These are phyloP conservation scores for Chimonanthus salicifolius DNA, from an alignment of 164 flowering plant genomes.

Conservation along the genomic window DNA sequence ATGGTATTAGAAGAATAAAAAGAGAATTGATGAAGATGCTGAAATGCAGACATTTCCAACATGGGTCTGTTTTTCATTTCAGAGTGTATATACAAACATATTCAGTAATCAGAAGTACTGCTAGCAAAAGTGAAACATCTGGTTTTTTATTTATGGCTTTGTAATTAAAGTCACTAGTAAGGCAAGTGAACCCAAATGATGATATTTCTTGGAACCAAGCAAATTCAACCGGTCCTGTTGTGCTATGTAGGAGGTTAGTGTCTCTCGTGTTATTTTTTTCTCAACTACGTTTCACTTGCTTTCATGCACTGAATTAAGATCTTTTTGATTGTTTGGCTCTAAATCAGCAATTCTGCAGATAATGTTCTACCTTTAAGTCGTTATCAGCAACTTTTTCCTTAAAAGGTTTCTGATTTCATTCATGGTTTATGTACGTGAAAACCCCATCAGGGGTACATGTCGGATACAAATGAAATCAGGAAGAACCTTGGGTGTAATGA, in stretches of 20 bases:
- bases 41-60: too few relatives aligned
- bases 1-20: too few relatives aligned
- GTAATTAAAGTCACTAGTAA: not conserved
- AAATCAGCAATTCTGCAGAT: not conserved
- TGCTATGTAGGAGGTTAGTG: constrained; percentile 15
- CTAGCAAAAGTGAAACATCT: not conserved
- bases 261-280: not conserved
- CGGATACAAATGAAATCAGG: constrained; percentile 3
- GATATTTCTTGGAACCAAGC: not conserved
- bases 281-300: not conserved
- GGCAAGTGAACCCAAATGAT: not conserved
- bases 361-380: not conserved
- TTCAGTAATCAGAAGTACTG: not conserved
- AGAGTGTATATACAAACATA: too few relatives aligned
- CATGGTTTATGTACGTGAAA: not conserved
- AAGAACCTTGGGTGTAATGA: not conserved
- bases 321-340: not conserved
- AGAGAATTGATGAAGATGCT: too few relatives aligned
- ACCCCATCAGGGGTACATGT: not conserved
- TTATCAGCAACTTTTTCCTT: constrained; percentile 1
- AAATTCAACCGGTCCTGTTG: not conserved
- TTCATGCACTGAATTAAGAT: not conserved
- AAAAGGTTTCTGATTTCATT: not conserved
- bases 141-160: not conserved
- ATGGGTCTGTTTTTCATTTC: too few relatives aligned